Percentiles rank a stretch among this genome's conserved stretches.
These are phyloP conservation scores for Prunus yedoensis DNA, from an alignment of 331 rosid genomes.

Conservation along the genomic window DNA sequence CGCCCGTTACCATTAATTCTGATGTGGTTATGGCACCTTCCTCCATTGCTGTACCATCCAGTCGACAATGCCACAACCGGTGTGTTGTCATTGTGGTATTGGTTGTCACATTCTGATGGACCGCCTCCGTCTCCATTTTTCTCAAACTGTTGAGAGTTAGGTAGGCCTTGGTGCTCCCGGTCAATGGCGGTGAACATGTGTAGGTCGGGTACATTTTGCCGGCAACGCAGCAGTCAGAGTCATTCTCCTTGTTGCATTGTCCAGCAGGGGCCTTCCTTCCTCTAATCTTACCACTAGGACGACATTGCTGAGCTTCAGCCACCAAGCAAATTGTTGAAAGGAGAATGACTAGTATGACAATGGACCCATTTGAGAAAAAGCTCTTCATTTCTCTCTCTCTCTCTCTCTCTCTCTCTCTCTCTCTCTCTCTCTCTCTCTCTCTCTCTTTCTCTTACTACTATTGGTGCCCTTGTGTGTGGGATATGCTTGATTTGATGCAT, in stretches of 20 bases:
- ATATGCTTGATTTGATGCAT: not conserved
- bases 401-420: no score
- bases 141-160: constrained; percentile 32
- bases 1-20: no score
- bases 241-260: not conserved
- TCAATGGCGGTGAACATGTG: constrained; percentile 25
- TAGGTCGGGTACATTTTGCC: constrained; percentile 4
- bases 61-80: constrained; percentile 25
- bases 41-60: no score
- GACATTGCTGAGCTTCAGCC: not conserved
- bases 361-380: not conserved
- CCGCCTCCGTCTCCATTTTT: constrained; percentile 35
- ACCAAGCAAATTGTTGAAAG: not conserved
- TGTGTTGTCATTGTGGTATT: constrained; percentile 25
- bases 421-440: no score
- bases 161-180: constrained; percentile 24
- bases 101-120: constrained; percentile 32
- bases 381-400: not conserved
- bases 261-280: constrained; percentile 11
- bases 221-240: no score
- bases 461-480: not conserved
- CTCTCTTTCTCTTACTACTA: not conserved
- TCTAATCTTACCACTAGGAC: not conserved
- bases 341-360: not conserved
- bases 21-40: no score